These are phyloP conservation scores for Aspergillus fijiensis DNA, from an alignment of 2,329 filamentous ascomycete species.

Conservation along the genomic window DNA sequence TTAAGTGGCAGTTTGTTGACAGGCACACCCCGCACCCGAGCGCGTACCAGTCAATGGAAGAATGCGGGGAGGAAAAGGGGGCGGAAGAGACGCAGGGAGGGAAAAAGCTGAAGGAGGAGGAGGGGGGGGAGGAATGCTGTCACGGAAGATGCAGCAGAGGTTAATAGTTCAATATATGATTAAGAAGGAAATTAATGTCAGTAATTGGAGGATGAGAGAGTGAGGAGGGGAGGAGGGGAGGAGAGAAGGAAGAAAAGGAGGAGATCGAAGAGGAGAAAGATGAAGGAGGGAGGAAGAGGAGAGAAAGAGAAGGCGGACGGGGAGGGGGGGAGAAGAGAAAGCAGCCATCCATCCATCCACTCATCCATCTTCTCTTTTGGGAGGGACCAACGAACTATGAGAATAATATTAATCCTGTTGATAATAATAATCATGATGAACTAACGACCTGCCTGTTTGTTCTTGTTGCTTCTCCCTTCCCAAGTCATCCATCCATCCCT, in stretches of 20 bases:
- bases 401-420: background rate
- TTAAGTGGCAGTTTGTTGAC: constrained; percentile 2
- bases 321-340: background rate
- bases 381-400: constrained; percentile 9
- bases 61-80: constrained; percentile 22
- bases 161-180: background rate
- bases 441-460: background rate
- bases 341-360: background rate
- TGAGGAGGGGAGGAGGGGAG: background rate
- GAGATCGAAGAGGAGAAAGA: constrained; percentile 11
- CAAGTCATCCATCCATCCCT: no score
- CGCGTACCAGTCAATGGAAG: constrained; percentile 8
- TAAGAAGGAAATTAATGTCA: background rate
- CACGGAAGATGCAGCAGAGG: background rate
- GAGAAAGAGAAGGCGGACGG: constrained; percentile 1
- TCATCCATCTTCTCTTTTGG: constrained; percentile 3
- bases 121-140: constrained; percentile 8
- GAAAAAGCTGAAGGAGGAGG: background rate
- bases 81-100: constrained; percentile 6
- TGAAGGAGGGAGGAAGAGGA: constrained; percentile 6
- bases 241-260: background rate
- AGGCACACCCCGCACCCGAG: constrained; percentile 20
- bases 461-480: no score
- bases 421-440: no score
- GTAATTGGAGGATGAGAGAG: background rate